Evolutionary conservation across 257 asterid species (phyloP), one percentile per base, ranked within the genome.

Genomic region (Linaria vulgaris): DNA sequence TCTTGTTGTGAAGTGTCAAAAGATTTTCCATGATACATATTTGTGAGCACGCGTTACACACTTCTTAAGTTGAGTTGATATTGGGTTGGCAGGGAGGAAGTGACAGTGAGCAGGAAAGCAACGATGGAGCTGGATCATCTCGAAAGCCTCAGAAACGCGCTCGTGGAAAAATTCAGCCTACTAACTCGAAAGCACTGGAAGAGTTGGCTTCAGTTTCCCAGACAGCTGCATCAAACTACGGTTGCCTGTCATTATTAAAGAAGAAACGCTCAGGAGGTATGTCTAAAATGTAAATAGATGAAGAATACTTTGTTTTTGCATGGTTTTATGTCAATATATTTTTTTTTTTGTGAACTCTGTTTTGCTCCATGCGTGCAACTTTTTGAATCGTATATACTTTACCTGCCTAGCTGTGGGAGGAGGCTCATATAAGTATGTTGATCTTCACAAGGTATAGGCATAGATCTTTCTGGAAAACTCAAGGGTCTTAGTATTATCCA

Each of bases 231-330:
- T 59, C 95, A 75, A 76, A 63, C 67, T 74, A 74, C 34, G 89
- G 94, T 59, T 77, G 87, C 70, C 75, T 79, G 23, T 59, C 88
- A 21, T 76, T 83, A 72, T 74, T 79, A 73, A 88, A 89, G 86
- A 88, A 88, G 88, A 88, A 83, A 80, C 91, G 91, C 39, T 71
- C 97, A 52, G 96, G 85, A 64, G 98, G 98, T 92, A 84, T 57
- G 88, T 64, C 65, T n/a, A 17, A 44, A 46, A 45, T 45, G 24
- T 56, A 57, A 41, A 77, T 47, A 27, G 54, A 46, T 69, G 13
- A 23, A 63, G 17, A 22, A 25, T 63, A 53, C 19, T 43, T 14
- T 53, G 19, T 64, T n/a, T 8, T 56, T n/a, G 59, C 27, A 55
- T 46, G 46, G 48, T 49, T 20, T n/a, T 34, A 54, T 73, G 62